These are phyloP conservation scores for Mycena crocata DNA, from an alignment of 768 basidiomycete genomes.

Conservation along the genomic window DNA sequence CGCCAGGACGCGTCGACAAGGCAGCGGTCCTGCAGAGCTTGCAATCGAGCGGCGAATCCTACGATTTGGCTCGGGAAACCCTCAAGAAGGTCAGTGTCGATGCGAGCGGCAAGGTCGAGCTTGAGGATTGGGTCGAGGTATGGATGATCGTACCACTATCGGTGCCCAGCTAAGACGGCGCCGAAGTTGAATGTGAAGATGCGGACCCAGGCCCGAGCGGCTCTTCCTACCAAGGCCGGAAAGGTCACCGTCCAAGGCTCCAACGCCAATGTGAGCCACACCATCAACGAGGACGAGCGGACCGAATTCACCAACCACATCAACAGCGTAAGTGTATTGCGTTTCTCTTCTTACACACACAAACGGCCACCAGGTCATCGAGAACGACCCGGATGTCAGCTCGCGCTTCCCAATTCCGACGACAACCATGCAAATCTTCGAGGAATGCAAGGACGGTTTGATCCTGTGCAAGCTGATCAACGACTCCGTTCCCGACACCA, in stretches of 20 bases:
- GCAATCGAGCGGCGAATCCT: constrained; percentile 86
- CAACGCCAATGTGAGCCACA: constrained; percentile 95
- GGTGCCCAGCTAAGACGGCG: constrained; percentile 31
- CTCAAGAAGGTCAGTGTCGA: constrained; percentile 95
- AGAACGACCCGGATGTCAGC: constrained; percentile 85
- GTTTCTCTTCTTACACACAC: background rate
- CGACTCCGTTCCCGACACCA: no score
- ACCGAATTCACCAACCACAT: constrained; percentile 98
- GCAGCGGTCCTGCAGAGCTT: constrained; percentile 81
- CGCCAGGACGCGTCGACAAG: constrained; percentile 87
- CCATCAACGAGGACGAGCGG: constrained; percentile 97
- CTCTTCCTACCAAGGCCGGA: constrained; percentile 76
- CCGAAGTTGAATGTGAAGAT: constrained; percentile 85
- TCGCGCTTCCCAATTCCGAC: constrained; percentile 91
- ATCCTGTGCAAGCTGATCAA: constrained; percentile 99
- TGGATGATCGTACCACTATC: constrained; percentile 31
- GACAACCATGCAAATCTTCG: constrained; percentile 98
- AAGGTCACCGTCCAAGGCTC: constrained; percentile 96
- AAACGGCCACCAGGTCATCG: constrained; percentile 61
- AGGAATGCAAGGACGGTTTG: constrained; percentile 97
- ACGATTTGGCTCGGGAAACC: constrained; percentile 90
- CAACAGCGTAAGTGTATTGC: constrained; percentile 78
- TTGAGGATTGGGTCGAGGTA: constrained; percentile 99
- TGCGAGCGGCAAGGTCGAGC: constrained; percentile 93
- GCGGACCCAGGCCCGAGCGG: constrained; percentile 51